These are phyloP conservation scores for Crucibulum laeve DNA, from an alignment of 768 basidiomycete species.

Conservation along the genomic window DNA sequence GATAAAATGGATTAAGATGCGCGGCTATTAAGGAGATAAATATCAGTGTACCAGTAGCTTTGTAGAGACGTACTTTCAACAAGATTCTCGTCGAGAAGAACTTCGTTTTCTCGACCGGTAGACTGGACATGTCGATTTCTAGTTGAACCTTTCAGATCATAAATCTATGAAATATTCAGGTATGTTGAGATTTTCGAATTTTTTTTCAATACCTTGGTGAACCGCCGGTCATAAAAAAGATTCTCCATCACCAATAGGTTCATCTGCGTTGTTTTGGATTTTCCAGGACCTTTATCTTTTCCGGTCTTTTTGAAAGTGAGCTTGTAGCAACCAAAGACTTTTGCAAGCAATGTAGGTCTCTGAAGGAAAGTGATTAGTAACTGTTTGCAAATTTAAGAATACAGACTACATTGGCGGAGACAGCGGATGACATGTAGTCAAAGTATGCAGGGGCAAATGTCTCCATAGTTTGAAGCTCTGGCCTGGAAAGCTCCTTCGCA, in stretches of 20 bases:
- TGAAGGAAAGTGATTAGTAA: slow-evolving; percentile 24
- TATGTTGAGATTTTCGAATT: slow-evolving; percentile 30
- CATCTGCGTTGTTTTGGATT: slow-evolving; percentile 83
- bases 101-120: slow-evolving; percentile 88
- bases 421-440: slow-evolving; percentile 95
- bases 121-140: slow-evolving; percentile 91
- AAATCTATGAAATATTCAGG: slow-evolving; percentile 53
- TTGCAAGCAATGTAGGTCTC: slow-evolving; percentile 93
- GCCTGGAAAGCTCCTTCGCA: slow-evolving; percentile 89
- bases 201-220: slow-evolving; percentile 60
- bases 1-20: slow-evolving; percentile 84
- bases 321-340: slow-evolving; percentile 96
- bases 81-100: slow-evolving; percentile 93
- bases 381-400: neutral
- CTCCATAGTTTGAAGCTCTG: slow-evolving; percentile 93
- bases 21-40: slow-evolving; percentile 47
- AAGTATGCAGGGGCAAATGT: slow-evolving; percentile 98
- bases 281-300: slow-evolving; percentile 60
- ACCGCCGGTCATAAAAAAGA: slow-evolving; percentile 87
- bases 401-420: slow-evolving; percentile 69
- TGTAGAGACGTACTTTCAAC: slow-evolving; percentile 63
- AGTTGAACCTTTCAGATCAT: slow-evolving; percentile 95
- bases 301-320: slow-evolving; percentile 82
- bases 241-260: slow-evolving; percentile 98
- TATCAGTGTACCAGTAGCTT: neutral